These are phyloP conservation scores for Pythium folliculosum DNA, from an alignment of 352 stramenopile species.

Conservation along the genomic window DNA sequence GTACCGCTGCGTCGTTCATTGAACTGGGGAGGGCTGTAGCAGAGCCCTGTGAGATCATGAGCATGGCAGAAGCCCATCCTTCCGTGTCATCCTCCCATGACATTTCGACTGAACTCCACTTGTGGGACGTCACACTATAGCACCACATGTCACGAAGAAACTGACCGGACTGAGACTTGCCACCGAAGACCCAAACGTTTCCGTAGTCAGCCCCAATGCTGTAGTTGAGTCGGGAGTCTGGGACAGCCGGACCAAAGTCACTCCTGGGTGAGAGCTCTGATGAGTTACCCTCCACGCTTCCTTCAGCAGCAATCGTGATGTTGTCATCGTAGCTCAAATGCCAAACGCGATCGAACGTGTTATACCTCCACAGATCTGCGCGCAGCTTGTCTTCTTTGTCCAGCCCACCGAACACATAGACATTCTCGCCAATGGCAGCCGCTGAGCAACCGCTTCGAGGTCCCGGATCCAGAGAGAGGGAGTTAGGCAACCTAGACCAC, in stretches of 20 bases:
- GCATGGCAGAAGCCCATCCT: constrained; percentile 41
- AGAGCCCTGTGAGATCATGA: constrained; percentile 50
- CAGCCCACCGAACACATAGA: constrained; percentile 82
- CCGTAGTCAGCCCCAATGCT: constrained; percentile 77
- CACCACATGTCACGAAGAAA: constrained; percentile 76
- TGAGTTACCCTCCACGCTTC: constrained; percentile 8
- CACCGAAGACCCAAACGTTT: constrained; percentile 84
- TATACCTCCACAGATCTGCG: constrained; percentile 84
- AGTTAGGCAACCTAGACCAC: constrained; percentile 76
- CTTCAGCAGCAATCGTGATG: constrained; percentile 42
- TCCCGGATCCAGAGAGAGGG: constrained; percentile 74
- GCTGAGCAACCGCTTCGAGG: constrained; percentile 66
- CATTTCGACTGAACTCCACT: constrained; percentile 65
- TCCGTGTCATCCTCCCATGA: constrained; percentile 44
- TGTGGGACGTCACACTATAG: constrained; percentile 66
- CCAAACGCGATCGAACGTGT: constrained; percentile 88
- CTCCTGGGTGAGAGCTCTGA: constrained; percentile 17
- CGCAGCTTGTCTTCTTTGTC: constrained; percentile 80
- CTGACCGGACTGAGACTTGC: constrained; percentile 44
- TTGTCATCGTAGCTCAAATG: constrained; percentile 85
- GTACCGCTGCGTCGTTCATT: constrained; percentile 25
- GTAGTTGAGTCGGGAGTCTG: constrained; percentile 59
- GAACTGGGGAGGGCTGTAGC: constrained; percentile 49
- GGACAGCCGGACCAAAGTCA: constrained; percentile 53
- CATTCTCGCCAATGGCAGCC: constrained; percentile 76